Conservation (phyloP, 352 stramenopile genomes). For the Aphanomyces stellatus region DNA sequence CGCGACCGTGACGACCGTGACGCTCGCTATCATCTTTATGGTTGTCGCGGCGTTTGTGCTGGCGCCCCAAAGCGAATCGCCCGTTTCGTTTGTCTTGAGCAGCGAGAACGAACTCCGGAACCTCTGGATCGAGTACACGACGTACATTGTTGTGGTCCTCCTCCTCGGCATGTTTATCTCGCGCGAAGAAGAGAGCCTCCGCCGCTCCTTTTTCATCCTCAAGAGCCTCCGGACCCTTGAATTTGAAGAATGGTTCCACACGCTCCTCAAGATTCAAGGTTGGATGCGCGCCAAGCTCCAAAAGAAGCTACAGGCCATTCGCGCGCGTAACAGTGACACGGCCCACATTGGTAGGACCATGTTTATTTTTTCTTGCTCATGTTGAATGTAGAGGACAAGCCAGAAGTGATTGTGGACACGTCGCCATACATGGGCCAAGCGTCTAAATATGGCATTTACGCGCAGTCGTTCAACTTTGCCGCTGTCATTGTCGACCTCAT, state of each 20-base stretch:
- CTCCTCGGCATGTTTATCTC: slow-evolving; percentile 80
- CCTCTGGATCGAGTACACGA: slow-evolving; percentile 62
- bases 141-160: slow-evolving; percentile 60
- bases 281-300: slow-evolving; percentile 40
- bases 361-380: not conserved
- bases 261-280: slow-evolving; percentile 63
- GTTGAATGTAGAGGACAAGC: slow-evolving; percentile 23
- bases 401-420: slow-evolving; percentile 53
- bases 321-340: too few species aligned
- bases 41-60: slow-evolving; percentile 46
- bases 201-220: slow-evolving; percentile 72
- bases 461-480: slow-evolving; percentile 52
- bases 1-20: slow-evolving; percentile 59
- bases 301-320: slow-evolving; percentile 50
- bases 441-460: slow-evolving; percentile 29
- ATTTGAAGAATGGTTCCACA: slow-evolving; percentile 70
- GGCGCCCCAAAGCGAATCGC: slow-evolving; percentile 24
- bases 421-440: slow-evolving; percentile 37
- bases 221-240: slow-evolving; percentile 71
- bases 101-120: slow-evolving; percentile 6
- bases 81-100: slow-evolving; percentile 9
- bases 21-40: slow-evolving; percentile 42
- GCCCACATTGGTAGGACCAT: too few species aligned
- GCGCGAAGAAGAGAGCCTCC: slow-evolving; percentile 68
- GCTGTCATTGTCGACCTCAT: slow-evolving; percentile 64